Evolutionary conservation across 2,329 filamentous ascomycete genomes (phyloP).

Genomic region (Hortaea sp.): DNA sequence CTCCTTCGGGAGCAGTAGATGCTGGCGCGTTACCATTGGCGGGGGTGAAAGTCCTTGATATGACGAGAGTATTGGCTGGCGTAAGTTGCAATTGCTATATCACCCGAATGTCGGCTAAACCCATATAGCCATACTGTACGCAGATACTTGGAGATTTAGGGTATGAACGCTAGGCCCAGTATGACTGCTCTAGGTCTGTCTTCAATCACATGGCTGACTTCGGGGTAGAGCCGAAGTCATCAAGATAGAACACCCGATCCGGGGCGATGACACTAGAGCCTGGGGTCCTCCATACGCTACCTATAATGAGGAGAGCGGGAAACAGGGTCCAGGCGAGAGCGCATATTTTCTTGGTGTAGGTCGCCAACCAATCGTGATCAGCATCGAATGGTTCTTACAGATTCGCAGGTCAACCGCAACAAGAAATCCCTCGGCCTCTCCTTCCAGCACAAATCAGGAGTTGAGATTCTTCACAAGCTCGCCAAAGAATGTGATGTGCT

Average conservation of each 20-base stretch:
- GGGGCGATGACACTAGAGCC: slow-evolving; percentile 86
- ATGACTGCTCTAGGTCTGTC: slow-evolving; percentile 18
- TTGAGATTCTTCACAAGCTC: slow-evolving; percentile 77
- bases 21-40: slow-evolving; percentile 58
- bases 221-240: slow-evolving; percentile 78
- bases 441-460: slow-evolving; percentile 74
- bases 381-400: background rate
- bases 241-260: slow-evolving; percentile 87
- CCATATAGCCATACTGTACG: slow-evolving; percentile 66
- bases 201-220: slow-evolving; percentile 8
- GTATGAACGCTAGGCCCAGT: slow-evolving; percentile 45
- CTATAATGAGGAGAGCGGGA: slow-evolving; percentile 47
- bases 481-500: slow-evolving; percentile 80
- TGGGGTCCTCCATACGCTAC: slow-evolving; percentile 93
- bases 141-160: slow-evolving; percentile 94
- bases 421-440: slow-evolving; percentile 90
- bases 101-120: background rate
- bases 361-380: background rate
- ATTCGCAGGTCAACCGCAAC: slow-evolving; percentile 75
- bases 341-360: slow-evolving; percentile 85
- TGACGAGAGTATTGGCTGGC: slow-evolving; percentile 91
- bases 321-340: slow-evolving; percentile 69
- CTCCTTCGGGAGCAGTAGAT: slow-evolving; percentile 27
- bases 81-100: slow-evolving; percentile 37
- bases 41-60: slow-evolving; percentile 83